Percentiles rank a stretch among this genome's conserved stretches.
Evolutionary conservation across 1,139 yeast species (phyloP).

Genomic region (Geotrichum bryndzae): DNA sequence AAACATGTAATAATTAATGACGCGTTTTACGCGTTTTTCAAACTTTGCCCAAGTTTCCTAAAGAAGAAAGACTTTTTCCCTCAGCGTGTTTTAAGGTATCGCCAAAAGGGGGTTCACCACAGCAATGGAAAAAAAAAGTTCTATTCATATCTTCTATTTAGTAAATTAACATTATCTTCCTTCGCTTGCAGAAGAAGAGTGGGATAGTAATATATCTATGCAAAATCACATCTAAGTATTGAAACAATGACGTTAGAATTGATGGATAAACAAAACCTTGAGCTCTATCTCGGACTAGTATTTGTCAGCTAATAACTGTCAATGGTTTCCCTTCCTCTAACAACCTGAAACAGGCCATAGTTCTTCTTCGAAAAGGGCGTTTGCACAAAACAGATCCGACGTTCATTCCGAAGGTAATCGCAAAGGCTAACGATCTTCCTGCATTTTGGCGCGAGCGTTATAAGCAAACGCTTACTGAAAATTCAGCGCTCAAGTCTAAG

Average conservation of each 20-base stretch:
- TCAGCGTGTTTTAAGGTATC: not conserved
- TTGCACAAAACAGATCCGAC: not conserved
- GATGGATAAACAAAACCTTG: slow-evolving; percentile 3
- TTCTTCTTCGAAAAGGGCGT: slow-evolving; percentile 9
- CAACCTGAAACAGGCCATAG: slow-evolving; percentile 5
- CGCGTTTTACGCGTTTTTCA: not conserved
- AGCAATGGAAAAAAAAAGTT: too few species aligned
- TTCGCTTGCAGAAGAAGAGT: too few species aligned
- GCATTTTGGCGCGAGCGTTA: slow-evolving; percentile 14
- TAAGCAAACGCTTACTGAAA: slow-evolving; percentile 3
- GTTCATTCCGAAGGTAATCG: not conserved
- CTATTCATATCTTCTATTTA: too few species aligned
- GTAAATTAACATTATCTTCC: too few species aligned
- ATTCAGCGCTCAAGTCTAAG: not conserved
- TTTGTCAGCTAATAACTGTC: not conserved
- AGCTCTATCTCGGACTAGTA: slow-evolving; percentile 8
- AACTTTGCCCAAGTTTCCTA: not conserved
- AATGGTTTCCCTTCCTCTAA: not conserved
- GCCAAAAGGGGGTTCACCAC: too few species aligned
- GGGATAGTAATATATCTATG: too few species aligned
- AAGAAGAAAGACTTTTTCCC: not conserved
- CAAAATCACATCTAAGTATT: not conserved
- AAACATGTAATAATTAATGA: not conserved
- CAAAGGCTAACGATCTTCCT: slow-evolving; percentile 10
- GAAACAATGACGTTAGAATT: not conserved